These are phyloP conservation scores for Colletotrichum cordylinicola DNA, from an alignment of 2,329 filamentous ascomycete species.

Conservation along the genomic window DNA sequence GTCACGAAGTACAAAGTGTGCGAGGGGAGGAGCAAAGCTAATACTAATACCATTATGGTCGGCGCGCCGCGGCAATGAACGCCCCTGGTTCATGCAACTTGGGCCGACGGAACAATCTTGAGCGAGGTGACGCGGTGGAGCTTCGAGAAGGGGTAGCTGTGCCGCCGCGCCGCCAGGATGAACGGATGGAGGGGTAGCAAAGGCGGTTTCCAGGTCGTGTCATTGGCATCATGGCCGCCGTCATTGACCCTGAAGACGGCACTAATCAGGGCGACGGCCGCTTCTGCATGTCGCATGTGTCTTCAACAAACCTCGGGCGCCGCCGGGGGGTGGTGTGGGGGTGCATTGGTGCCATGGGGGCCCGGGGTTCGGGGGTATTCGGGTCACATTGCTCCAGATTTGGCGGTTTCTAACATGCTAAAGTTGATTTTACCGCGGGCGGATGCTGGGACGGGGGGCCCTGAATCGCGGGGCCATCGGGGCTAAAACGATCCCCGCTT, in stretches of 20 bases:
- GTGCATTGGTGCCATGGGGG: conserved; percentile 1
- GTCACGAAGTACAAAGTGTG: background rate
- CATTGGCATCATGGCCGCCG: conserved; percentile 6
- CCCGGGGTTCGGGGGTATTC: conserved; percentile 9
- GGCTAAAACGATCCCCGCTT: conserved; percentile 9
- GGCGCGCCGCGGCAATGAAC: conserved; percentile 13
- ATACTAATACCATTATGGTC: conserved; percentile 15
- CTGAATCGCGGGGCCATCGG: conserved; percentile 19
- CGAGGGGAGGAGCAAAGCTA: conserved; percentile 6
- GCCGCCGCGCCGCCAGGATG: background rate
- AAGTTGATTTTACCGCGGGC: conserved; percentile 1
- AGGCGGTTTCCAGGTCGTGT: background rate
- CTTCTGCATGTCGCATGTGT: conserved; percentile 12
- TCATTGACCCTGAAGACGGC: conserved; percentile 8
- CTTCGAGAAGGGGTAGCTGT: conserved; percentile 4
- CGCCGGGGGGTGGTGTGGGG: conserved; percentile 2
- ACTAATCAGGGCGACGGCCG: background rate
- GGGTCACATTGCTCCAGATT: conserved; percentile 13
- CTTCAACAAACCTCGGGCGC: conserved; percentile 2
- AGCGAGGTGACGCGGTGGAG: conserved; percentile 18
- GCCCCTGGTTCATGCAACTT: conserved; percentile 5
- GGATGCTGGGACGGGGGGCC: background rate
- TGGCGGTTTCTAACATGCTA: background rate
- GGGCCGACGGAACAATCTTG: conserved; percentile 14
- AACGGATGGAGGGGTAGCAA: background rate